A percentile compares a stretch with the other conserved stretches of the same genome.
Evolutionary conservation across 2,329 filamentous ascomycete species (phyloP).

Genomic region (Ophiocordyceps camponoti-saundersi): DNA sequence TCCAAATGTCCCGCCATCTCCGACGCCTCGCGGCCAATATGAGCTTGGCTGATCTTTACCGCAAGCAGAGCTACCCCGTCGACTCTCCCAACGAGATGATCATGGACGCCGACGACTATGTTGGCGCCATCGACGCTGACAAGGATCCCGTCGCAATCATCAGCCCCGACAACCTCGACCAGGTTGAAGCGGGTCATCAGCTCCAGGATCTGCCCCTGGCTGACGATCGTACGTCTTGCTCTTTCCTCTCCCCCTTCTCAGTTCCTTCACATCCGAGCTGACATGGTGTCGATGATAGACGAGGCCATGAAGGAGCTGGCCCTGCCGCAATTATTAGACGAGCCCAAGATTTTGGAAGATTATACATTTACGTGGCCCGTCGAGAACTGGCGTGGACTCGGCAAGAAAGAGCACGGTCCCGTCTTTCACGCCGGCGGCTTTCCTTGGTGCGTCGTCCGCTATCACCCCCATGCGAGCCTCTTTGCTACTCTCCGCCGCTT

Average conservation of each 20-base stretch:
- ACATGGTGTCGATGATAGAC: slow-evolving; percentile 25
- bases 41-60: not conserved
- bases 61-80: slow-evolving; percentile 30
- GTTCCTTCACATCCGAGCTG: not conserved
- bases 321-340: slow-evolving; percentile 53
- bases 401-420: slow-evolving; percentile 74
- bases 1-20: not conserved
- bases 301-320: slow-evolving; percentile 74
- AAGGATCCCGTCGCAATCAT: slow-evolving; percentile 36
- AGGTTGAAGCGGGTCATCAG: slow-evolving; percentile 23
- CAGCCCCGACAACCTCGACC: slow-evolving; percentile 32
- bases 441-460: slow-evolving; percentile 50
- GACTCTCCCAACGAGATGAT: slow-evolving; percentile 40
- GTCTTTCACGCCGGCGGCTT: slow-evolving; percentile 71
- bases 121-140: slow-evolving; percentile 31
- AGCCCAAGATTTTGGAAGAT: slow-evolving; percentile 67
- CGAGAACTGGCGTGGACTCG: slow-evolving; percentile 59
- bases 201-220: slow-evolving; percentile 31
- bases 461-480: not conserved
- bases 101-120: slow-evolving; percentile 36
- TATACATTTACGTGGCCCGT: slow-evolving; percentile 74
- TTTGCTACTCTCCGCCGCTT: not conserved
- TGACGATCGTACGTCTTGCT: slow-evolving; percentile 30
- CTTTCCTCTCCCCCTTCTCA: slow-evolving; percentile 4
- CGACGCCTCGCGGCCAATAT: not conserved